Conservation (phyloP, 768 basidiomycete genomes). For the Dictyophora rubrovolvata region DNA sequence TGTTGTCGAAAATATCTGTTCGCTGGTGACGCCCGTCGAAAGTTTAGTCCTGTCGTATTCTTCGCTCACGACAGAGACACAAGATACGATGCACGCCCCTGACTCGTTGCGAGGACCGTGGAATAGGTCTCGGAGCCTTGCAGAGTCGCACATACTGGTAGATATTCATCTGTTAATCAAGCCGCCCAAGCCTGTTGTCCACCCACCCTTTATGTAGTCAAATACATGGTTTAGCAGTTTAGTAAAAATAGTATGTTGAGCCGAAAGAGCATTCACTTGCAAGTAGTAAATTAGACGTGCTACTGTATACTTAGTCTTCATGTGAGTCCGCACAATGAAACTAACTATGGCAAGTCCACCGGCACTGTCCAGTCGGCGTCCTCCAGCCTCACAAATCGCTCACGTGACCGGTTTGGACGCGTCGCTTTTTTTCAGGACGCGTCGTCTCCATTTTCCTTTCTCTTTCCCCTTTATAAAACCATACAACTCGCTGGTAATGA, state of each 20-base stretch:
- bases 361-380: no score
- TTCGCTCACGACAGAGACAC: not conserved
- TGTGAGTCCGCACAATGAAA: no score
- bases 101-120: not conserved
- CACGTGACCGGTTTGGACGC: not conserved
- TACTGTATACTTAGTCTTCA: no score
- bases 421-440: not conserved
- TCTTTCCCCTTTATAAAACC: not conserved
- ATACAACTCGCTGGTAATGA: conserved; percentile 36
- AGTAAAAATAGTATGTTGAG: no score
- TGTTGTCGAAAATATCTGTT: not conserved
- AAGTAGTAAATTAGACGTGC: no score
- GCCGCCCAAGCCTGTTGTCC: not conserved
- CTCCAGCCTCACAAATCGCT: not conserved
- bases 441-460: conserved; percentile 12
- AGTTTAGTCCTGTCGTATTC: not conserved
- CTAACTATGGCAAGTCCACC: no score
- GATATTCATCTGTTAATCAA: not conserved
- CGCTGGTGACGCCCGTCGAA: not conserved
- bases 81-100: not conserved
- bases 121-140: not conserved
- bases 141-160: not conserved
- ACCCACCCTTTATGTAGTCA: not conserved
- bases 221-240: no score
- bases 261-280: no score